Evolutionary conservation across 2,329 filamentous ascomycete genomes (phyloP).

Genomic region (Clarireedia monteithiana): DNA sequence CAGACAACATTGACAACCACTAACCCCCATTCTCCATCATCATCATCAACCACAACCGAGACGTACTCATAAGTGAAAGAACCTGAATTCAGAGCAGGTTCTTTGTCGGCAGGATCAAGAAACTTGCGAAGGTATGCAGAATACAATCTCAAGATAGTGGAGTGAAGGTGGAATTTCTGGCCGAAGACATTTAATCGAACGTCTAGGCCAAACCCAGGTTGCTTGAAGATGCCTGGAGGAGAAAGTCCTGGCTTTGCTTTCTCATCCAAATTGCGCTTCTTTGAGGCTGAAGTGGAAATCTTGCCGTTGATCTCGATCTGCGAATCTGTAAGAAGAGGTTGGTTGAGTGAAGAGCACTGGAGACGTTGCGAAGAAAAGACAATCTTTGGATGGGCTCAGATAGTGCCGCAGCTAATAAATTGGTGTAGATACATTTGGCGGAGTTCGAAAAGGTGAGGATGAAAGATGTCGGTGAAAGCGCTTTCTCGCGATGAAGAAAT

Average conservation of each 20-base stretch:
- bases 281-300: background rate
- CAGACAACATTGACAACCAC: background rate
- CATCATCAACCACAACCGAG: background rate
- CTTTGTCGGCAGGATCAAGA: constrained; percentile 12
- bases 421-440: too few species aligned
- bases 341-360: too few species aligned
- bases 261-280: background rate
- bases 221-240: background rate
- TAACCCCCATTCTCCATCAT: background rate
- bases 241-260: background rate
- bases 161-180: constrained; percentile 4
- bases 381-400: too few species aligned
- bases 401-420: too few species aligned
- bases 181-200: constrained; percentile 6
- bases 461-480: too few species aligned
- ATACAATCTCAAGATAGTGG: constrained; percentile 7
- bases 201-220: background rate
- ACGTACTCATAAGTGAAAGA: background rate
- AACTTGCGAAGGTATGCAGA: constrained; percentile 11
- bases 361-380: too few species aligned
- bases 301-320: too few species aligned
- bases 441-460: too few species aligned
- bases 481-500: too few species aligned
- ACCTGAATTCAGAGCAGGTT: background rate
- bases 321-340: too few species aligned